Evolutionary conservation across 2,329 filamentous ascomycete genomes (phyloP), one percentile per base, ranked within the genome.

Genomic region (Fusarium pseudoanthophilum): DNA sequence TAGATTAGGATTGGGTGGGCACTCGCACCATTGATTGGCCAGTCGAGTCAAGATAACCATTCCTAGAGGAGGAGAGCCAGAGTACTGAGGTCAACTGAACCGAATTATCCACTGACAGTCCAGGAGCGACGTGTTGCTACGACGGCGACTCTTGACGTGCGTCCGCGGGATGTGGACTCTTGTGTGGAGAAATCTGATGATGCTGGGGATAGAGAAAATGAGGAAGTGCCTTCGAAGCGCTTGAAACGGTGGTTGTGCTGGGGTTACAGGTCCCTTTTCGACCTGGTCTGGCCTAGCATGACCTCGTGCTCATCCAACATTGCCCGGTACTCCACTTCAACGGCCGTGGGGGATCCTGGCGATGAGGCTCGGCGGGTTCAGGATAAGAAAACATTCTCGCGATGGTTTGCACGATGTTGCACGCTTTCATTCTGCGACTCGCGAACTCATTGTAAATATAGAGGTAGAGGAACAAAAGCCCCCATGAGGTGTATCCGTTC

Each of bases 61-160:
- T 73, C 66, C 62, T 26, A 63, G 56, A 63, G n/a, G 24, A 52
- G 64, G 24, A 56, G 60, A 60, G 53, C 56, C 51, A 40, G 51
- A 55, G 26, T 26, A 55, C 34, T 55, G 51, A 55, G 36, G 51
- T 55, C 51, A 55, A 55, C 51, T 55, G 51, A 71, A 64, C 45
- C 45, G 46, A 67, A 52, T 61, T 45, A 55, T 65, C 76, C 75
- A 78, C 64, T 78, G 72, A 69, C 39, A 63, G 59, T 70, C 51
- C 55, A 70, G 51, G 72, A 69, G 71, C 75, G 75, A 77, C 75
- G 76, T 78, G 68, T 78, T 77, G 67, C 76, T 64, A 74, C 68
- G 59, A 65, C 71, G 63, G 70, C 70, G 68, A 67, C 56, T 72
- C 72, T 75, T 53, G 70, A 69, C 58, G 51, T 78, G 74, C 72